Conservation (phyloP, 2,329 filamentous ascomycete species). For the Balansia obtecta region DNA sequence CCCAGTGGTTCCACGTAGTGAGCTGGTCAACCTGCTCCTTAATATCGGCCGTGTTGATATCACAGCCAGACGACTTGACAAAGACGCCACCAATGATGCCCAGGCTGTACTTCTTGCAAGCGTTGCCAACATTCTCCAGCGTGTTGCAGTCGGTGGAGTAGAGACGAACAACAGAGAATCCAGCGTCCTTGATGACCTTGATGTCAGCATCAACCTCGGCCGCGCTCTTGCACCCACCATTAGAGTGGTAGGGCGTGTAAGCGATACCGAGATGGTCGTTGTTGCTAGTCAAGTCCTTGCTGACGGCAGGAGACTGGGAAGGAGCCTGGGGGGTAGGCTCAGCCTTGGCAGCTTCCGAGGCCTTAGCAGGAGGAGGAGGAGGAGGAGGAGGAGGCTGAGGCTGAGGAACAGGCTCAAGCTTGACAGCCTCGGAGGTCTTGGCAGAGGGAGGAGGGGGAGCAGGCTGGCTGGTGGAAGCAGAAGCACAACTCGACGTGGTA, state of each 20-base stretch:
- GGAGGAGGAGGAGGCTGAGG: not conserved
- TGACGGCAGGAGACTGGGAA: conserved; percentile 6
- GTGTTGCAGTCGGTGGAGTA: conserved; percentile 89
- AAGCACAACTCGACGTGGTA: conserved; percentile 13
- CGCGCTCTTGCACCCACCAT: conserved; percentile 52
- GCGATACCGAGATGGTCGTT: conserved; percentile 60
- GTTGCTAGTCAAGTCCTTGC: conserved; percentile 23
- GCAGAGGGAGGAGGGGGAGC: conserved; percentile 1
- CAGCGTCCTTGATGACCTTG: conserved; percentile 45
- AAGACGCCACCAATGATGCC: conserved; percentile 82
- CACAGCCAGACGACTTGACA: conserved; percentile 54
- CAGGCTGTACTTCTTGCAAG: conserved; percentile 53
- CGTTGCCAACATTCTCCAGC: conserved; percentile 61
- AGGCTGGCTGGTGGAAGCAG: conserved; percentile 12
- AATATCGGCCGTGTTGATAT: conserved; percentile 46
- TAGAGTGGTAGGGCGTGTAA: conserved; percentile 60
- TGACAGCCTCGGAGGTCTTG: conserved; percentile 8
- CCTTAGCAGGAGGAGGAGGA: not conserved
- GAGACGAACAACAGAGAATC: conserved; percentile 62
- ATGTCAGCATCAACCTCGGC: conserved; percentile 49
- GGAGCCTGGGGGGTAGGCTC: conserved; percentile 6
- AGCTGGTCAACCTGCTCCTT: conserved; percentile 64
- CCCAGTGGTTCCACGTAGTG: conserved; percentile 60
- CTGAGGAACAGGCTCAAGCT: not conserved
- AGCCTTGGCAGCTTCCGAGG: conserved; percentile 8